phyloP scores from a whole-genome alignment of 352 stramenopile genomes.

The Aphanomyces euteiches region DNA sequence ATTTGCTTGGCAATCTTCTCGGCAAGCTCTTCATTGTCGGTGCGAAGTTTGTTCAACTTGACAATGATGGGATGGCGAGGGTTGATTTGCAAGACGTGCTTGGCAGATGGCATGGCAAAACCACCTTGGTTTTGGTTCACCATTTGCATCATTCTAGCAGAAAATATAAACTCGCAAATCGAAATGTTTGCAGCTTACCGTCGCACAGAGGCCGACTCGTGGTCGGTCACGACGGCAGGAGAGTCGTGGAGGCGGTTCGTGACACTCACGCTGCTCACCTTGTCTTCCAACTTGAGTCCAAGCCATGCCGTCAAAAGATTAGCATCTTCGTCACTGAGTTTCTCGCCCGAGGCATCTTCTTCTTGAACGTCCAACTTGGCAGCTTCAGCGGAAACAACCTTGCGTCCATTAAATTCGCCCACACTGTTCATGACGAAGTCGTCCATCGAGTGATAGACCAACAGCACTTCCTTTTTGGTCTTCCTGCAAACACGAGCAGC shows the following conservation, averaged over 20 bases:
- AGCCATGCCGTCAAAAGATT: constrained; percentile 91
- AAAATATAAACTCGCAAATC: not conserved
- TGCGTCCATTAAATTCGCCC: constrained; percentile 93
- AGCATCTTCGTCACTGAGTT: constrained; percentile 85
- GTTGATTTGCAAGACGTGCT: constrained; percentile 99
- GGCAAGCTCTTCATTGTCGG: constrained; percentile 76
- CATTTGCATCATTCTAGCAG: constrained; percentile 96
- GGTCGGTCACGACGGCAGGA: constrained; percentile 98
- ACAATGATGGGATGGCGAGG: constrained; percentile 96
- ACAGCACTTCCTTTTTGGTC: constrained; percentile 94
- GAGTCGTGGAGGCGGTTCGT: constrained; percentile 92
- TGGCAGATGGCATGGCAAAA: constrained; percentile 55
- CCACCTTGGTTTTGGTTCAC: constrained; percentile 85
- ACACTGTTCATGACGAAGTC: constrained; percentile 99
- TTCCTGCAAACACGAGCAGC: constrained; percentile 44
- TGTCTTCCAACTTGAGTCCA: constrained; percentile 87
- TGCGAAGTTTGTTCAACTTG: constrained; percentile 85
- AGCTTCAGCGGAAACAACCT: constrained; percentile 95
- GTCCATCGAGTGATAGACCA: constrained; percentile 98
- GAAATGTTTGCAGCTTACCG: constrained; percentile 47
- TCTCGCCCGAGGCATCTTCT: constrained; percentile 45
- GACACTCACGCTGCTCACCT: constrained; percentile 86
- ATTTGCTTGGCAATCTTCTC: constrained; percentile 91
- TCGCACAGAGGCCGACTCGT: constrained; percentile 95
- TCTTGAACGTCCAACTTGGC: constrained; percentile 91